Evolutionary conservation across 352 stramenopile genomes (phyloP), one percentile per base, ranked within the genome.

Genomic region (Halophytophthora batemanensis): DNA sequence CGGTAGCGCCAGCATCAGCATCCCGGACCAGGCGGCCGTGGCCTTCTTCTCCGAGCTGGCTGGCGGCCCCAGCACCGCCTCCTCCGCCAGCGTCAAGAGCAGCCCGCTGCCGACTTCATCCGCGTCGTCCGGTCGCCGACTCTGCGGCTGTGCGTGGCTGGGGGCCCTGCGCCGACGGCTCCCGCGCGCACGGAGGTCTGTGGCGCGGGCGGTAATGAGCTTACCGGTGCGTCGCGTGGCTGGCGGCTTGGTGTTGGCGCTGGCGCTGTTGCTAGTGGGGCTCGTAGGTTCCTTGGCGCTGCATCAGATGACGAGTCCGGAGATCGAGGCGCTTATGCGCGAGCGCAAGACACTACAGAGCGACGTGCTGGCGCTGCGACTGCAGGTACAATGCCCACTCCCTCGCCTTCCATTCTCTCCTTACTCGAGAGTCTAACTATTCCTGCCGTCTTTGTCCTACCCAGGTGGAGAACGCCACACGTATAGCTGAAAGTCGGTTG

Each of bases 261-360:
- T 77, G 36, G 70, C 59, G 23, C 72, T 86, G 69, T 60, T 89
- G 36, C 53, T 86, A 36, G 58, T 82, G 48, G 77, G 77, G 34
- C 61, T 62, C 35, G 76, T 85, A 37, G 79, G 77, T 21, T 86
- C 77, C 22, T 78, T 90, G 45, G 78, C 79, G 25, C 69, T 90
- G 29, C 79, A 80, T 21, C 79, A 90, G 56, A 77, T 88, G 66
- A 77, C 87, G 61, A 87, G 74, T 53, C 79, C 79, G 8, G 72
- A 90, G 62, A 87, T 87, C 44, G 77, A 87, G 45, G 71, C 74
- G 51, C 71, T 87, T 15, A 59, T 82, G 35, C 65, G 71, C 35
- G 67, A 90, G 57, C 74, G 77, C 33, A 72, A 73, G 44, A 56
- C 49, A 21, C 54, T 90, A n/a, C 75, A 82, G 51, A 50, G 71